Percentiles rank a stretch among this genome's conserved stretches.
phyloP scores from a whole-genome alignment of 176 grass and related monocot genomes.

The Rhynchospora tenuis region DNA sequence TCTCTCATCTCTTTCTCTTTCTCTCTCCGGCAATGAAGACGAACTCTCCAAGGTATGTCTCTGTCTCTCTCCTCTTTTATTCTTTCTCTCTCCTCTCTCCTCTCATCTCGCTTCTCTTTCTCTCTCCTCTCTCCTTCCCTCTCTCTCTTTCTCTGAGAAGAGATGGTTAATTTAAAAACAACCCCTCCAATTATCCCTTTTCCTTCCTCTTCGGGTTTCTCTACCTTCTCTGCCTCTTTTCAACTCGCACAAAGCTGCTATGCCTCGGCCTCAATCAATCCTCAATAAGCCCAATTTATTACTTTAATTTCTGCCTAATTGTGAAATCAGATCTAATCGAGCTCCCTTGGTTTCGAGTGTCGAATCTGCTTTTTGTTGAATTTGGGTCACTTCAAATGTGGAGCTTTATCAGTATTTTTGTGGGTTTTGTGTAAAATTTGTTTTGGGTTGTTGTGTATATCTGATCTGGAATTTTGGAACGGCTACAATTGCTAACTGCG shows the following conservation, averaged over 20 bases:
- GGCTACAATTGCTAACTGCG: neutral
- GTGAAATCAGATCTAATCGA: neutral
- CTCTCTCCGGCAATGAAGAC: slow-evolving; percentile 15
- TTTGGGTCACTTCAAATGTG: neutral
- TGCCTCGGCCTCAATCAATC: neutral
- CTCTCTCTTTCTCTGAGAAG: neutral
- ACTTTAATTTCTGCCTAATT: neutral
- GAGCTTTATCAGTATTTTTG: neutral
- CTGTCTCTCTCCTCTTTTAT: slow-evolving; percentile 1
- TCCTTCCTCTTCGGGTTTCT: neutral
- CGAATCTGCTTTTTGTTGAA: neutral
- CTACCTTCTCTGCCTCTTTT: neutral
- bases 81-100: slow-evolving; percentile 4
- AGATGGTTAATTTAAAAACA: slow-evolving; percentile 4
- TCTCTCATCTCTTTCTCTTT: slow-evolving; percentile 20
- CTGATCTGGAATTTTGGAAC: neutral
- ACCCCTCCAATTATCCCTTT: neutral
- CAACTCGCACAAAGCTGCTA: neutral
- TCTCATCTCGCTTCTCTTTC: neutral
- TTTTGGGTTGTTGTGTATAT: neutral
- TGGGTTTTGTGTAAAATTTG: neutral
- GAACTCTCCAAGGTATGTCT: slow-evolving; percentile 21
- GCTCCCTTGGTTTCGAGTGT: neutral
- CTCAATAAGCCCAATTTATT: neutral
- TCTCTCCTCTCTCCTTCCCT: neutral